phyloP scores from a whole-genome alignment of 140 eudicot species.

The Anethum foeniculum region DNA sequence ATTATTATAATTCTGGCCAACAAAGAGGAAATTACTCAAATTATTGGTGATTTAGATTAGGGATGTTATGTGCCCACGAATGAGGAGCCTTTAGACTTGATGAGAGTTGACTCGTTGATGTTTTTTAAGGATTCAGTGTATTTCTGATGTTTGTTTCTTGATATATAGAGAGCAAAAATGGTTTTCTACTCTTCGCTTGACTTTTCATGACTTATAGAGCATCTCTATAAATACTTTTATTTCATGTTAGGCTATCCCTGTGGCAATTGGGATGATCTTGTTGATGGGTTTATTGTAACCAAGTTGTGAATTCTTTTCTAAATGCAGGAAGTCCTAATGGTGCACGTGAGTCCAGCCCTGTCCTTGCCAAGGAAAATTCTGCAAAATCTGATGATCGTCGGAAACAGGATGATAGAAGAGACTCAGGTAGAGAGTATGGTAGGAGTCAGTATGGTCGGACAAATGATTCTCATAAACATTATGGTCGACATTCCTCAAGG shows the following conservation, averaged over 20 bases:
- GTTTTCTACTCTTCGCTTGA: background rate
- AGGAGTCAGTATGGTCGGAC: slow-evolving; percentile 39
- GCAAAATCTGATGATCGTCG: slow-evolving; percentile 26
- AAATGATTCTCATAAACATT: slow-evolving; percentile 32
- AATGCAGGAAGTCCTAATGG: slow-evolving; percentile 54
- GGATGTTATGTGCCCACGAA: background rate
- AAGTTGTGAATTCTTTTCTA: slow-evolving; percentile 1
- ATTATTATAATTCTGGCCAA: no score
- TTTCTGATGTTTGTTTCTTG: background rate
- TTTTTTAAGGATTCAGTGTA: background rate
- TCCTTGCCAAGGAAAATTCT: slow-evolving; percentile 25
- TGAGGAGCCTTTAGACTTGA: background rate
- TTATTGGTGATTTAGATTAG: background rate
- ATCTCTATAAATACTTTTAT: background rate
- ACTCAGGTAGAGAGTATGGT: slow-evolving; percentile 36
- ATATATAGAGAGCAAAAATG: background rate
- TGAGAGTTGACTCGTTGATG: background rate
- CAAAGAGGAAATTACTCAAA: no score
- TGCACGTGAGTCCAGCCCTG: slow-evolving; percentile 47
- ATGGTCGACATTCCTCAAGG: slow-evolving; percentile 44
- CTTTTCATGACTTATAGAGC: background rate
- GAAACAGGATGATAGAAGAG: slow-evolving; percentile 39
- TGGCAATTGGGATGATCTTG: background rate
- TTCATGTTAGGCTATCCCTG: background rate
- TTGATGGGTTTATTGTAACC: slow-evolving; percentile 2